Percentiles rank a stretch among this genome's conserved stretches.
These are phyloP conservation scores for Wallemia mellicola DNA, from an alignment of 1,284 basidiomycete species.

Conservation along the genomic window DNA sequence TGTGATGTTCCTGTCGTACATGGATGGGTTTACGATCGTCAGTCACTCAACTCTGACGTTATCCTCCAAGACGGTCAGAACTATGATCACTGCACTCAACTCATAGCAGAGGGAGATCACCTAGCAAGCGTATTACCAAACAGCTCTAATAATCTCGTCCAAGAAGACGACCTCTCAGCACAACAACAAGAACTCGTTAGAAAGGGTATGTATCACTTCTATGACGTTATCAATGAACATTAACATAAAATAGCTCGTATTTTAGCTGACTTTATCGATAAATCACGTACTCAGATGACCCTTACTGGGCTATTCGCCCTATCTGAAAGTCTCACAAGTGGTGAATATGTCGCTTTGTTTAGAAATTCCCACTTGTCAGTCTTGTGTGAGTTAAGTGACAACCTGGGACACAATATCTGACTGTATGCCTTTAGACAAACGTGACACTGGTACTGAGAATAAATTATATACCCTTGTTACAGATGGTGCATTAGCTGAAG, in stretches of 20 bases:
- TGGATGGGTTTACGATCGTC: not conserved
- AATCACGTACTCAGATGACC: not conserved
- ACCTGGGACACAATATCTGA: no score
- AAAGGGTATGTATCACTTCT: not conserved
- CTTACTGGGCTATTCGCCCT: not conserved
- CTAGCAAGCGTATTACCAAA: not conserved
- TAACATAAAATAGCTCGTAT: not conserved
- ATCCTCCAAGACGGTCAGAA: not conserved
- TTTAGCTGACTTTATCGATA: not conserved
- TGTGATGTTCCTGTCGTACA: not conserved
- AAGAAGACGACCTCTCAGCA: not conserved
- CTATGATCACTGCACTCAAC: not conserved
- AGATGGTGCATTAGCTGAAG: not conserved
- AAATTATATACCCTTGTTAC: not conserved
- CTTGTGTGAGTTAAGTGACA: not conserved
- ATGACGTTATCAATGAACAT: not conserved
- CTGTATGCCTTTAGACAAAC: not conserved
- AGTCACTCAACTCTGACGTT: not conserved
- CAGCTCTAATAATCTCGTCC: not conserved
- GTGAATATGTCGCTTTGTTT: not conserved
- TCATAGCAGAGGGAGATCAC: not conserved
- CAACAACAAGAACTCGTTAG: not conserved
- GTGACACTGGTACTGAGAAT: no score
- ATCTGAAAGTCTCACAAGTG: not conserved
- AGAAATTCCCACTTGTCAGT: not conserved